A percentile compares a stretch with the other conserved stretches of the same genome.
phyloP scores from a whole-genome alignment of 2,329 filamentous ascomycete species.

The Neopestalotiopsis rosae region DNA sequence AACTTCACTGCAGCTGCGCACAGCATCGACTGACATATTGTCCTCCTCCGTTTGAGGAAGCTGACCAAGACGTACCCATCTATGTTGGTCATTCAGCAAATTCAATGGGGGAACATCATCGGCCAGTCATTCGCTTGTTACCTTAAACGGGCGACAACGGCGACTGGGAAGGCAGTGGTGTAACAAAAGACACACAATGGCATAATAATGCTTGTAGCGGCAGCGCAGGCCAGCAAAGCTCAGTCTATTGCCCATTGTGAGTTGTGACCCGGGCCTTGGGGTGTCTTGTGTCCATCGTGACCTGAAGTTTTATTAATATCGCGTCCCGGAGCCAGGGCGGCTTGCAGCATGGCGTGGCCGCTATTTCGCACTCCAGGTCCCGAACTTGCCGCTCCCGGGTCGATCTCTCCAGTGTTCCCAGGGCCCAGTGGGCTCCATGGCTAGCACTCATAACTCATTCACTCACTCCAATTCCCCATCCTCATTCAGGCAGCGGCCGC shows the following conservation, averaged over 20 bases:
- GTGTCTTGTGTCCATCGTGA: conserved; percentile 6
- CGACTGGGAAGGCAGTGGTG: neutral
- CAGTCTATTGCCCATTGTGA: neutral
- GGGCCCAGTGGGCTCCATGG: neutral
- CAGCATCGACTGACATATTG: neutral
- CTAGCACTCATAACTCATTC: neutral
- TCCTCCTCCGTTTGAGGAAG: conserved; percentile 3
- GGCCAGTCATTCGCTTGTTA: neutral
- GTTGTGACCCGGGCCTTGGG: conserved; percentile 1
- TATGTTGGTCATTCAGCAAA: neutral
- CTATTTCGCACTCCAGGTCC: conserved; percentile 7
- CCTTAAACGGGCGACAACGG: neutral
- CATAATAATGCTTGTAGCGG: too few species aligned
- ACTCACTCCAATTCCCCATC: too few species aligned
- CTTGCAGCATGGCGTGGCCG: neutral
- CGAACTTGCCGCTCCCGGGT: conserved; percentile 6
- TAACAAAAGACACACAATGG: neutral
- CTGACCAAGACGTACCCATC: neutral
- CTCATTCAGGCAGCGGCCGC: conserved; percentile 2
- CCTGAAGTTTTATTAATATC: conserved; percentile 6
- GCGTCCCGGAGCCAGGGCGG: neutral
- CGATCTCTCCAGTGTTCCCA: neutral
- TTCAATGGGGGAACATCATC: neutral
- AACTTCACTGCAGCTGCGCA: neutral
- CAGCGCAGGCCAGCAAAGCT: neutral